Conservation (phyloP, 148 eudicot species). For the Polygonum maritimum region DNA sequence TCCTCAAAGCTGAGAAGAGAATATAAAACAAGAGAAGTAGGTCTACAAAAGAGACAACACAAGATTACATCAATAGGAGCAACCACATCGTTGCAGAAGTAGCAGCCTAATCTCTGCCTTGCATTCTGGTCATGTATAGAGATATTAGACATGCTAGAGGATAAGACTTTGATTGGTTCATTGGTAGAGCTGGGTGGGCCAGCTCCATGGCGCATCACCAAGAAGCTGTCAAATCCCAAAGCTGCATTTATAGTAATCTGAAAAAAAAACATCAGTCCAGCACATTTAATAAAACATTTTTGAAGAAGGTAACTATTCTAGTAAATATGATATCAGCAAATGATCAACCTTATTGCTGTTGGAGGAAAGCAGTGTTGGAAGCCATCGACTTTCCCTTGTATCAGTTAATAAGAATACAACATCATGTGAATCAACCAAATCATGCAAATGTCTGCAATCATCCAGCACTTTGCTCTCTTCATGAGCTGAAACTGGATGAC, state of each 20-base stretch:
- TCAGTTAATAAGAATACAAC: constrained; percentile 83
- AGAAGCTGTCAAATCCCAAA: constrained; percentile 88
- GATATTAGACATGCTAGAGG: constrained; percentile 36
- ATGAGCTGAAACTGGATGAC: constrained; percentile 66
- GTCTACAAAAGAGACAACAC: background rate
- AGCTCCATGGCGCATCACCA: constrained; percentile 96
- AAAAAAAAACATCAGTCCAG: background rate
- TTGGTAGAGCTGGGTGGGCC: constrained; percentile 37
- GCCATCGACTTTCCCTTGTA: constrained; percentile 99
- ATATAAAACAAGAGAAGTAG: background rate
- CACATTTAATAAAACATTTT: background rate
- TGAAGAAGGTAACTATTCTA: background rate
- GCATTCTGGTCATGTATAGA: constrained; percentile 28
- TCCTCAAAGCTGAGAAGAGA: background rate
- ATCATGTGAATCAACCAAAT: constrained; percentile 73
- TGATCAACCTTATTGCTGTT: constrained; percentile 61
- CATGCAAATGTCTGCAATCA: constrained; percentile 59
- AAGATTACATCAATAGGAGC: constrained; percentile 80
- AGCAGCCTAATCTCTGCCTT: constrained; percentile 71
- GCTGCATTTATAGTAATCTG: constrained; percentile 83
- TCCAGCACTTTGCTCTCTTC: constrained; percentile 62
- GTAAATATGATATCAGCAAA: background rate
- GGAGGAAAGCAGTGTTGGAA: constrained; percentile 71
- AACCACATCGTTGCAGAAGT: constrained; percentile 95
- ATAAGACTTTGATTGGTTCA: constrained; percentile 21